These are phyloP conservation scores for Orbilia quercus DNA, from an alignment of 2,329 filamentous ascomycete genomes.

Conservation along the genomic window DNA sequence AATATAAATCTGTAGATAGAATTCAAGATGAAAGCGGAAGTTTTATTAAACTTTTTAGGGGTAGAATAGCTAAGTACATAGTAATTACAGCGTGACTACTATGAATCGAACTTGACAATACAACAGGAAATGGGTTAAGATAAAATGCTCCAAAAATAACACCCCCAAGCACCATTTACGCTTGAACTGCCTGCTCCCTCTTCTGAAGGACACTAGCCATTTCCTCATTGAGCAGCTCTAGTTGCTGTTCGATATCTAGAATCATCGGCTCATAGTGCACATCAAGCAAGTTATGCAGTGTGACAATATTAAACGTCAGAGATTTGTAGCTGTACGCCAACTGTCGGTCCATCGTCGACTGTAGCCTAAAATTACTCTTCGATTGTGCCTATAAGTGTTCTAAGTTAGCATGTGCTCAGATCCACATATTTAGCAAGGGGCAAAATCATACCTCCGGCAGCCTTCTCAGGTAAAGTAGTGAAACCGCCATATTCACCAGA, in stretches of 20 bases:
- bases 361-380: constrained; percentile 38
- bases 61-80: too few relatives aligned
- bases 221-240: constrained; percentile 47
- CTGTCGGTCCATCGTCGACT: constrained; percentile 48
- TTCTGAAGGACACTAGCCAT: constrained; percentile 42
- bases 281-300: constrained; percentile 33
- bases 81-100: neutral
- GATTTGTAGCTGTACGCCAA: constrained; percentile 48
- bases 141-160: constrained; percentile 3
- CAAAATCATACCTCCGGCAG: constrained; percentile 37
- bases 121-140: neutral
- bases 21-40: too few relatives aligned
- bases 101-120: constrained; percentile 1
- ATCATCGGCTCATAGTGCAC: constrained; percentile 40
- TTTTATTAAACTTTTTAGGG: too few relatives aligned
- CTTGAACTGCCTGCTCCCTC: constrained; percentile 36
- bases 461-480: constrained; percentile 43
- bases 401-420: constrained; percentile 3
- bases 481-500: constrained; percentile 48
- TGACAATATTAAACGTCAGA: constrained; percentile 45
- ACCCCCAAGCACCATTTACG: neutral
- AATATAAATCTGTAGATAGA: neutral
- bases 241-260: constrained; percentile 32
- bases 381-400: constrained; percentile 31
- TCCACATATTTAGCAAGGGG: neutral